These are phyloP conservation scores for Rhodotorula glutinis DNA, from an alignment of 1,284 basidiomycete species.

Conservation along the genomic window DNA sequence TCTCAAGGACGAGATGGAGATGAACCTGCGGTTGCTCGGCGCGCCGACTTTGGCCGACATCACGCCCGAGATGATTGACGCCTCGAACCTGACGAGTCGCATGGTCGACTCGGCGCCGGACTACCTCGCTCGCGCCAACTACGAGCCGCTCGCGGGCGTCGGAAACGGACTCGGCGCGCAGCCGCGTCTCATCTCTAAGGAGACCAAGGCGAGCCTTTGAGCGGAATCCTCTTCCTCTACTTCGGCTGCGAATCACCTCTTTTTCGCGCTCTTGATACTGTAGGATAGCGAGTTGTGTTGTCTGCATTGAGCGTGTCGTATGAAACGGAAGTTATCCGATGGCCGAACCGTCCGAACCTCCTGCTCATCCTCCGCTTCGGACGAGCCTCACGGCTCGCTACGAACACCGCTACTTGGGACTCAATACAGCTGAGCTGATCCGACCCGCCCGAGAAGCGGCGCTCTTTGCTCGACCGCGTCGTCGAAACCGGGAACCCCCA, in stretches of 20 bases:
- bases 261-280: no score
- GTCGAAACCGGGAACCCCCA: no score
- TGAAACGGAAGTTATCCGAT: not conserved
- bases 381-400: no score
- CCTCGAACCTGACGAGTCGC: slow-evolving; percentile 14
- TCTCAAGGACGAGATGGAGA: slow-evolving; percentile 83
- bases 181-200: slow-evolving; percentile 29
- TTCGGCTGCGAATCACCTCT: no score
- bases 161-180: slow-evolving; percentile 36
- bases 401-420: no score
- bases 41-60: slow-evolving; percentile 73
- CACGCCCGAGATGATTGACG: slow-evolving; percentile 65
- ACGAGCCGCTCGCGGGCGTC: slow-evolving; percentile 36
- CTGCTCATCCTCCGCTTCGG: no score
- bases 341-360: no score
- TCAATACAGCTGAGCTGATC: no score
- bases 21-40: slow-evolving; percentile 72
- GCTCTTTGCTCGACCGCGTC: no score
- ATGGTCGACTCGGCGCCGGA: slow-evolving; percentile 25
- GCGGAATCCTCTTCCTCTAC: not conserved
- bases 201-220: slow-evolving; percentile 22
- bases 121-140: slow-evolving; percentile 32
- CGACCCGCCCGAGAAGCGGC: no score
- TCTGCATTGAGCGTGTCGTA: no score
- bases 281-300: no score